Base-by-base conservation (phyloP, 164 flowering plant species). In the Santalum album region DNA sequence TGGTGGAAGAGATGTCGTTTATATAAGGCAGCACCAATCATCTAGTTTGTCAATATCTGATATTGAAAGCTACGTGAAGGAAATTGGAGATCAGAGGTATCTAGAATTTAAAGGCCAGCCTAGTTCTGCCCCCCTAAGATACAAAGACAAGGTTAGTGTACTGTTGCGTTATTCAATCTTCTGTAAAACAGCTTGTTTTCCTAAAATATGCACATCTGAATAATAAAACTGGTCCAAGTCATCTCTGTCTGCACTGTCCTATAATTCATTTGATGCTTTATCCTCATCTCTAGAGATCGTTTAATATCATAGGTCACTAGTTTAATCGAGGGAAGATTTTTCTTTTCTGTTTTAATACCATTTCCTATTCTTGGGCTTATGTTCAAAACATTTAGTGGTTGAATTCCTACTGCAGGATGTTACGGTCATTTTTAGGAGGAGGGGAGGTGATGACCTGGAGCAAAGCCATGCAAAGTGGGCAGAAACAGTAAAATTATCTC, bases 361-460 rank as follows among this genome's bases (percentile, higher is more conserved):
- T 24, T 44, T 10, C 49, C 24, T 14, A 1, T 35, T 25, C 55
- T 18, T 61, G 15, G 2, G 20, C 7, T 42, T 3, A 17, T 42
- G 16, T 42, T 42, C n/a, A 21, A 45, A 7, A 10, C 1, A 20
- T 45, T 45, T 21, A 49, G 36, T 16, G 32, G 43, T 48, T 25
- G 46, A 27, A 53, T 35, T 60, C 27, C 57, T 63, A 23, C 51
- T 82, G 77, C 84, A 92, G 99, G 99, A 89, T 87, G 88, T 89
- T 58, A 92, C 99, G 18, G 95, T 89, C 14, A 89, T 92, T 69
- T 89, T 92, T 57, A 73, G 99, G 69, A 83, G 99, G 69, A 78
- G 99, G 78, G 99, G 99, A 29, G 99, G 99, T 18, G 96, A 92
- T 57, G 99, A 92, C 69, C 89, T 92, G 49, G 96, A 82, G 62